These are phyloP conservation scores for Cryphonectria parasitica DNA, from an alignment of 2,329 filamentous ascomycete genomes.

Conservation along the genomic window DNA sequence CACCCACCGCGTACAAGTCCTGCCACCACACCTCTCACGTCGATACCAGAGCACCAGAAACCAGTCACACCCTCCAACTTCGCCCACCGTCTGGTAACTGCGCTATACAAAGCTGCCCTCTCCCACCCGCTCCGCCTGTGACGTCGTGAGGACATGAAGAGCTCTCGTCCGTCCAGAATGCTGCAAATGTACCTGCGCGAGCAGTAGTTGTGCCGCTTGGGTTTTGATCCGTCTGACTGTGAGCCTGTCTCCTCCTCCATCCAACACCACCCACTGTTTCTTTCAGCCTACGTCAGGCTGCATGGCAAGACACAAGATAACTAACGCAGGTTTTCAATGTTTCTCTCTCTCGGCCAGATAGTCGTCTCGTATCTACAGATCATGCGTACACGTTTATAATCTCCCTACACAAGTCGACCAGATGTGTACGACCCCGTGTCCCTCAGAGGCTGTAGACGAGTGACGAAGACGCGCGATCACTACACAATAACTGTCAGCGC, in stretches of 20 bases:
- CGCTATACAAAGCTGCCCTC: background rate
- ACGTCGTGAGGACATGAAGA: slow-evolving; percentile 9
- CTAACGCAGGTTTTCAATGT: background rate
- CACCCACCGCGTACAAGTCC: background rate
- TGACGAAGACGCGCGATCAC: slow-evolving; percentile 14
- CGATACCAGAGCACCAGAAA: background rate
- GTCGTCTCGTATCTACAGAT: slow-evolving; percentile 2
- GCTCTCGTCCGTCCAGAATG: background rate
- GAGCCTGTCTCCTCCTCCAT: slow-evolving; percentile 1
- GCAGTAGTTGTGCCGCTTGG: slow-evolving; percentile 3
- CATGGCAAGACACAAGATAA: background rate
- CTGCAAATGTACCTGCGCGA: slow-evolving; percentile 4
- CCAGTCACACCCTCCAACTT: background rate
- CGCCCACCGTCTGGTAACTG: background rate
- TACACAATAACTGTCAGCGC: background rate
- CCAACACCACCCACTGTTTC: background rate
- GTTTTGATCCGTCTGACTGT: slow-evolving; percentile 5
- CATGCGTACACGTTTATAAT: slow-evolving; percentile 21
- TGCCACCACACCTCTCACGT: background rate
- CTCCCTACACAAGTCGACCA: slow-evolving; percentile 3
- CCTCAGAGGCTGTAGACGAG: slow-evolving; percentile 13
- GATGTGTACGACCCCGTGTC: slow-evolving; percentile 17
- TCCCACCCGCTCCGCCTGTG: background rate
- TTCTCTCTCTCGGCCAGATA: background rate
- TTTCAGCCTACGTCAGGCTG: slow-evolving; percentile 5